Conservation (phyloP, 495 filamentous ascomycete species). For the Tetracladium setigerum region DNA sequence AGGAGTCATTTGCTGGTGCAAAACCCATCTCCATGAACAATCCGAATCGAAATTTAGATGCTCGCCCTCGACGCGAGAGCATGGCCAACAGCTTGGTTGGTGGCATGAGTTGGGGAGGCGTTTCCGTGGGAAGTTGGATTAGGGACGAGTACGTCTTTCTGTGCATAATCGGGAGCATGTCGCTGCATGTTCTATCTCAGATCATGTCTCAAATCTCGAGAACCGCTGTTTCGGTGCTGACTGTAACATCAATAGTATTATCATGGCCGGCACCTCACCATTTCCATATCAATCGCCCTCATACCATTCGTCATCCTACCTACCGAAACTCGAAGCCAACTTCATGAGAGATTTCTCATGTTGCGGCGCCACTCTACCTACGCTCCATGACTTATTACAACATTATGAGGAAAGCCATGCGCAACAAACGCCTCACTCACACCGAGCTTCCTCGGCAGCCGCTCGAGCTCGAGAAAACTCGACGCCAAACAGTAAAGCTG, state of each 20-base stretch:
- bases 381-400: constrained; percentile 87
- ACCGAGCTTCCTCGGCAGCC: constrained; percentile 22
- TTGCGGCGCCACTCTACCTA: constrained; percentile 79
- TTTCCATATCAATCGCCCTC: constrained; percentile 87
- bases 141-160: constrained; percentile 82
- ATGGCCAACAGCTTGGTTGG: constrained; percentile 79
- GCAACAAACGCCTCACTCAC: constrained; percentile 46
- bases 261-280: constrained; percentile 94
- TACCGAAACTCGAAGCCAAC: constrained; percentile 93
- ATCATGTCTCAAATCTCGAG: neutral
- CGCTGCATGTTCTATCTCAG: neutral
- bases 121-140: constrained; percentile 95
- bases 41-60: constrained; percentile 59
- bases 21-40: constrained; percentile 81
- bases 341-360: constrained; percentile 96
- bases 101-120: constrained; percentile 96
- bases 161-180: neutral
- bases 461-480: constrained; percentile 22
- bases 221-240: constrained; percentile 7
- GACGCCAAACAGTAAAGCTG: constrained; percentile 44
- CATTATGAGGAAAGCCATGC: constrained; percentile 96
- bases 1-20: constrained; percentile 73
- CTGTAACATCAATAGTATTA: constrained; percentile 57
- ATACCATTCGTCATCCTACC: constrained; percentile 94
- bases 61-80: constrained; percentile 68